Evolutionary conservation across 2,329 filamentous ascomycete genomes (phyloP).

Genomic region (Penicillium sp.): DNA sequence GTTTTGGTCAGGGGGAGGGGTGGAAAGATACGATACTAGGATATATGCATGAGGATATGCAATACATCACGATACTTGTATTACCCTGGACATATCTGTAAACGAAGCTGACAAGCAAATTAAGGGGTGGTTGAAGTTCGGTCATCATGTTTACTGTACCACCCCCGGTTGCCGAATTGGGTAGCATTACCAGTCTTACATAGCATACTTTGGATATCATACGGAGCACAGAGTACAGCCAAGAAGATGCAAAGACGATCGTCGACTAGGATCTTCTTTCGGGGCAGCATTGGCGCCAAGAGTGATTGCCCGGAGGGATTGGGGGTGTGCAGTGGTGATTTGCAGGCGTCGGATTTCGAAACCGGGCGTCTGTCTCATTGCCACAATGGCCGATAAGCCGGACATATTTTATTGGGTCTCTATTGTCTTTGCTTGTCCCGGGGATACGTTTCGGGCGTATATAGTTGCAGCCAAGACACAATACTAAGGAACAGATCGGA

Average conservation of each 20-base stretch:
- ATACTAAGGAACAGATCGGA: background rate
- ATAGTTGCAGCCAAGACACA: slow-evolving; percentile 3
- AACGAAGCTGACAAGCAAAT: slow-evolving; percentile 14
- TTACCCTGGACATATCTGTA: background rate
- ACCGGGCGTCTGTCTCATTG: background rate
- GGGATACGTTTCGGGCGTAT: background rate
- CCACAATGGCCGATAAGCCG: slow-evolving; percentile 9
- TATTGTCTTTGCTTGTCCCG: background rate
- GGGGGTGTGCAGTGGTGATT: background rate
- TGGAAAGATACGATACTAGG: background rate
- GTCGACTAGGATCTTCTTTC: slow-evolving; percentile 15
- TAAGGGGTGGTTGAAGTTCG: slow-evolving; percentile 17
- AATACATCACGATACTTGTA: background rate
- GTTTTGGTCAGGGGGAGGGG: background rate
- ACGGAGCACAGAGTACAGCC: background rate
- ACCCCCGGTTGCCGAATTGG: background rate
- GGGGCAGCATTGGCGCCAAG: slow-evolving; percentile 20
- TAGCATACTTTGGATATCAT: background rate
- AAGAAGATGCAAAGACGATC: slow-evolving; percentile 27
- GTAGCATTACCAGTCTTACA: background rate
- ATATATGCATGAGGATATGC: background rate
- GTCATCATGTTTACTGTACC: background rate
- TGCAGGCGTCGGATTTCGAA: slow-evolving; percentile 1
- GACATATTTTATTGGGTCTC: background rate
- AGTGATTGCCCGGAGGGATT: slow-evolving; percentile 16